Evolutionary conservation across 805 yeast genomes (phyloP), one percentile per base, ranked within the genome.

Genomic region (Cyberlindnera galapagoensis): DNA sequence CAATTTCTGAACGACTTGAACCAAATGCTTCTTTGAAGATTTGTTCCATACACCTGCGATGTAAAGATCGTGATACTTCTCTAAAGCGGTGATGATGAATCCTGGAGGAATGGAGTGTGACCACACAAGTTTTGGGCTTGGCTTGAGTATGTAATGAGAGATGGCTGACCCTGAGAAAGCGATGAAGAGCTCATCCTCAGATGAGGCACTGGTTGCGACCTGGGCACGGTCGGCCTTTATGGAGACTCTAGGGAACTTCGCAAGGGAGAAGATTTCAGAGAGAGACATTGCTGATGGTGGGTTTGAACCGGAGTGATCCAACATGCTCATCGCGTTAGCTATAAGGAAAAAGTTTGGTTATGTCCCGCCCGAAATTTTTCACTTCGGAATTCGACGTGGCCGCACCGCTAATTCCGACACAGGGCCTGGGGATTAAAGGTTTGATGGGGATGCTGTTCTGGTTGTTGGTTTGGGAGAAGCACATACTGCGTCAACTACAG

Each of bases 71-170:
- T 18, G 21, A 9, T 35, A 20, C 10, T 21, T 35, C 14, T 42
- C 45, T 9, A 49, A 33, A n/a, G 38, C 25, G 26, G 62, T 62
- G 21, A 70, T 59, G 3, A 54, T 30, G 21, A 61, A 59, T 3
- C 60, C 46, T 9, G 76, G 76, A 6, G 70, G 62, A 21, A 71
- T 57, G 13, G 76, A 68, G 43, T 62, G 62, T 4, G 74, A 65
- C 77, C 76, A 71, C 25, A 64, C 52, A 27, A 71, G 54, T 44
- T 67, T 68, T 8, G 77, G 77, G 22, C 71, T 61, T 24, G 77
- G 77, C 34, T 59, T 66, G 31, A 70, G 55, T 15, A 68, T 56
- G 45, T 68, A 69, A 21, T 46, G 46, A 5, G 52, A 46, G 25
- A 51, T 40, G 10, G 54, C 46, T 5, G 54, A 46, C 14, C 56